Base-by-base conservation (phyloP, 2,329 filamentous ascomycete genomes). In the Paracoccidioides lutzii region DNA sequence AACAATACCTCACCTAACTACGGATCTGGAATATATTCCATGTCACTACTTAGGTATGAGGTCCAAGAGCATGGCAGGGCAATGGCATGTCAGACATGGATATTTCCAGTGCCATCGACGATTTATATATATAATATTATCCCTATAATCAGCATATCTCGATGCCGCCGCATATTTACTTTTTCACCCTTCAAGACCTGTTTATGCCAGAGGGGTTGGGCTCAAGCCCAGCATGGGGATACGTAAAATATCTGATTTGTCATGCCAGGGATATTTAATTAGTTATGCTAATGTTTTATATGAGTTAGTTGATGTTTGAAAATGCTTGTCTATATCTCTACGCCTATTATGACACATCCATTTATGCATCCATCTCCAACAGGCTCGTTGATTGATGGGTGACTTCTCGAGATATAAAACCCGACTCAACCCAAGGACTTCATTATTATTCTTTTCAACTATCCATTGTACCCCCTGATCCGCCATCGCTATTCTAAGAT, bases 241-340 rank as follows among this genome's bases (percentile, higher is more conserved):
- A 32, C 35, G n/a, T 35, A 14, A 14, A 48, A 10, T 9, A 33
- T 33, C 10, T 15, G 14, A 48, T 48, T 48, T 35, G 44, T 15
- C 44, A n/a, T n/a, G 12, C 44, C 30, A 15, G 30, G 12, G 3
- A 8, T 15, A 6, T 33, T 28, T 14, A 46, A 32, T 28, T 33
- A 14, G 28, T 32, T 46, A 46, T 22, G 22, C 1, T 22, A 2
- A 22, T 22, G 22, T 22, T 22, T 22, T 22, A 22, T 22, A 22
- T 22, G 22, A 22, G 22, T 22, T 22, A 22, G 22, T 22, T 2
- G 22, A 46, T 14, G 14, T 14, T 15, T 35, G 30, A 22, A 33
- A 48, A 48, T 48, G 45, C 45, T 48, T 48, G 45, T 35, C 45
- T 48, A 48, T 48, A 48, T 48, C 45, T 33, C 30, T 33, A n/a